phyloP scores from a whole-genome alignment of 768 basidiomycete species.

The Tulasnella sp. region DNA sequence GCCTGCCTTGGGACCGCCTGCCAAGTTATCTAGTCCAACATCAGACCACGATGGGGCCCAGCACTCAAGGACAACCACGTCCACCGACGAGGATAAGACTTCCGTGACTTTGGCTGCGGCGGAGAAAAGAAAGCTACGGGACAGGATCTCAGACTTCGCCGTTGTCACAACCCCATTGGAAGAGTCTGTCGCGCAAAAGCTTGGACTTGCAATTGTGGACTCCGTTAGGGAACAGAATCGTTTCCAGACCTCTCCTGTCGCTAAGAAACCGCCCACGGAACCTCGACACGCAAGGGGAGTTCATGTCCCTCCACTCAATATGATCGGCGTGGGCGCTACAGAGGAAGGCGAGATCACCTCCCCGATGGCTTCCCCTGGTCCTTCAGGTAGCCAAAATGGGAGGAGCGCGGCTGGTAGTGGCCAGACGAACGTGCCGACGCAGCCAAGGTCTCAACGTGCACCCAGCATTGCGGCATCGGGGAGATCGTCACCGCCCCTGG shows the following conservation, averaged over 20 bases:
- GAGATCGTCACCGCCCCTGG: neutral
- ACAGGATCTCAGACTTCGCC: neutral
- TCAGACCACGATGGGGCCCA: neutral
- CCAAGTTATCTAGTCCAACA: neutral
- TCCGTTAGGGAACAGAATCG: slow-evolving; percentile 1
- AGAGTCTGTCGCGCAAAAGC: neutral
- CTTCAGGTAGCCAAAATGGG: neutral
- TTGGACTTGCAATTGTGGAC: neutral
- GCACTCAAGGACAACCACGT: neutral
- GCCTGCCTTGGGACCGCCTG: neutral
- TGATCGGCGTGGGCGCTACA: neutral
- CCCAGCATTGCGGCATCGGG: neutral
- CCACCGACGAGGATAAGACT: neutral
- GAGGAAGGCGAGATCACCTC: slow-evolving; percentile 15
- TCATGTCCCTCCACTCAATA: neutral
- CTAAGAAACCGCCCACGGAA: slow-evolving; percentile 9
- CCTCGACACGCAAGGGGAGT: neutral
- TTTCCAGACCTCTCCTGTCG: neutral
- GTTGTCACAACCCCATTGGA: neutral
- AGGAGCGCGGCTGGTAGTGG: neutral
- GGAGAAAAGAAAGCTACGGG: neutral
- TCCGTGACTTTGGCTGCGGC: neutral
- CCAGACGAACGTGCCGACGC: neutral
- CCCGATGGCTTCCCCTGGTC: neutral
- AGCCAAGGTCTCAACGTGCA: neutral